Conservation (phyloP, 148 eudicot genomes). For the Rhododendron kiyosumense region DNA sequence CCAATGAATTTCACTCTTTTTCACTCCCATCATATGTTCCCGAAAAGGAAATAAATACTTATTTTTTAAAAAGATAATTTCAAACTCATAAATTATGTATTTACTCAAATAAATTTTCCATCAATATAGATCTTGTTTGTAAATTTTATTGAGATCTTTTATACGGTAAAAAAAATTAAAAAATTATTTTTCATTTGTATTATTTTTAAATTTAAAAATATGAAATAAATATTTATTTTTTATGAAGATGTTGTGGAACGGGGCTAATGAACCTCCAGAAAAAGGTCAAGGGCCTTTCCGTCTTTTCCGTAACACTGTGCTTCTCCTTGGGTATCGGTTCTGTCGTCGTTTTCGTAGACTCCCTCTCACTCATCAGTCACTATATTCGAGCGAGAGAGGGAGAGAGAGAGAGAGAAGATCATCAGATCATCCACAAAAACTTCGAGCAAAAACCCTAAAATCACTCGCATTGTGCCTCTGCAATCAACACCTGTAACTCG, state of each 20-base stretch:
- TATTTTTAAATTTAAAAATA: no score
- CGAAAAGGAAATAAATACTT: no score
- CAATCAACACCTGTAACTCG: neutral
- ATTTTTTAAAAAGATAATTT: no score
- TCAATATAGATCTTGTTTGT: no score
- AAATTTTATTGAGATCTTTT: no score
- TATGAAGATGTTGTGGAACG: no score
- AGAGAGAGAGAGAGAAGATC: neutral
- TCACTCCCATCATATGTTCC: no score
- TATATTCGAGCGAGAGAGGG: neutral
- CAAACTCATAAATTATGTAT: no score
- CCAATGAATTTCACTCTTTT: neutral
- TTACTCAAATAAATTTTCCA: no score
- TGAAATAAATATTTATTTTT: no score
- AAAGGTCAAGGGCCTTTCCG: neutral
- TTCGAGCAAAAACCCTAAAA: neutral
- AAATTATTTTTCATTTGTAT: no score
- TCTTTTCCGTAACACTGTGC: neutral
- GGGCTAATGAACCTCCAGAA: neutral
- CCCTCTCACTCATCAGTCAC: neutral
- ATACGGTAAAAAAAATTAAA: no score
- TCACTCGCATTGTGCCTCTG: neutral
- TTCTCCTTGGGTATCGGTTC: neutral
- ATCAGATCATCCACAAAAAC: neutral
- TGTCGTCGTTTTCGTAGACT: neutral